phyloP scores from a whole-genome alignment of 805 yeast species.

The Nakazawaea ernobii region DNA sequence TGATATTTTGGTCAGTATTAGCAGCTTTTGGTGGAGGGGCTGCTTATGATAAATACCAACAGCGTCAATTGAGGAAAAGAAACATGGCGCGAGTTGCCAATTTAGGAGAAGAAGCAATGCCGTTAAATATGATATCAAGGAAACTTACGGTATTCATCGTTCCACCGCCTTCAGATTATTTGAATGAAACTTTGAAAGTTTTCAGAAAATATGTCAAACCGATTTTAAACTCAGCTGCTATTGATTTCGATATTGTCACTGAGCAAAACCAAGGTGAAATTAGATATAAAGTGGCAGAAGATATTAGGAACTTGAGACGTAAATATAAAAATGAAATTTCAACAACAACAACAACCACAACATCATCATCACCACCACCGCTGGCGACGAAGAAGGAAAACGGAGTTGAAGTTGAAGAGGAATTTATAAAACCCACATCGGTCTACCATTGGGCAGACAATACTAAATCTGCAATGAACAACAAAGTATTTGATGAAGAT shows the following conservation, averaged over 20 bases:
- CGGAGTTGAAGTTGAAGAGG: conserved; percentile 5
- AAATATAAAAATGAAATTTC: conserved; percentile 26
- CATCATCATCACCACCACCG: too few species aligned
- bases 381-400: not conserved
- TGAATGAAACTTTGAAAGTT: conserved; percentile 66
- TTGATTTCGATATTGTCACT: conserved; percentile 73
- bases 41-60: conserved; percentile 73
- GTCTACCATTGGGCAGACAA: conserved; percentile 10
- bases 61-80: conserved; percentile 53
- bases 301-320: conserved; percentile 64
- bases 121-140: conserved; percentile 54
- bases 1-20: conserved; percentile 74
- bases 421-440: conserved; percentile 2
- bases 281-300: conserved; percentile 74
- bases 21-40: conserved; percentile 68
- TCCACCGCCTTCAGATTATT: conserved; percentile 94
- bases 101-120: conserved; percentile 42
- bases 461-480: conserved; percentile 10
- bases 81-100: conserved; percentile 59
- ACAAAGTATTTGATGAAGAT: conserved; percentile 6
- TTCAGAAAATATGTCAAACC: conserved; percentile 85
- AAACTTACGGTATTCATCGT: conserved; percentile 79
- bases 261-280: conserved; percentile 89
- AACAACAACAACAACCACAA: conserved; percentile 13
- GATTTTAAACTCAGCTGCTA: conserved; percentile 71